Percentiles rank a stretch among this genome's conserved stretches.
Evolutionary conservation across 441 rosid species (phyloP).

Genomic region (Manihot esculenta): DNA sequence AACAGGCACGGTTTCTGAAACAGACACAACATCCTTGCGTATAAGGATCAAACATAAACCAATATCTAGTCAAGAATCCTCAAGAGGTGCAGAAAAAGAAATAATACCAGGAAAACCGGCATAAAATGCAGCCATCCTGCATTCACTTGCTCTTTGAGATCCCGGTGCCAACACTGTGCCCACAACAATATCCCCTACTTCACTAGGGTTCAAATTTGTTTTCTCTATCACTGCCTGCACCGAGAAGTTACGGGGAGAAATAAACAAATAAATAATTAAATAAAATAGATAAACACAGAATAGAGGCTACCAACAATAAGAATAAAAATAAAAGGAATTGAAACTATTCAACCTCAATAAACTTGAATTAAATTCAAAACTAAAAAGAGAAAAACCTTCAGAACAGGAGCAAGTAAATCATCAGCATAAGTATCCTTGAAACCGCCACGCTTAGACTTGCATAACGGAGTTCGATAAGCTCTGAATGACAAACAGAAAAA

Average conservation of each 20-base stretch:
- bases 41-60: too few relatives aligned
- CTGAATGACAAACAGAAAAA: constrained; percentile 34
- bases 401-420: constrained; percentile 90
- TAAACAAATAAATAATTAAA: too few relatives aligned
- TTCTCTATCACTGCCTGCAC: constrained; percentile 84
- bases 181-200: constrained; percentile 95
- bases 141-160: constrained; percentile 88
- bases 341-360: background rate
- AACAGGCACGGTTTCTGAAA: constrained; percentile 77
- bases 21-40: too few relatives aligned
- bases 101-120: constrained; percentile 95
- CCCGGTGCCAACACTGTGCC: constrained; percentile 96
- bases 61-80: background rate
- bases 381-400: constrained; percentile 50
- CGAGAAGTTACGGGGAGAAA: constrained; percentile 1
- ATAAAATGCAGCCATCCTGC: constrained; percentile 97
- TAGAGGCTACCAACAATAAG: background rate
- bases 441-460: constrained; percentile 88
- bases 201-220: constrained; percentile 76
- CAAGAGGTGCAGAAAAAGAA: background rate
- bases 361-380: background rate
- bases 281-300: background rate
- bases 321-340: background rate
- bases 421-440: constrained; percentile 95
- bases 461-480: constrained; percentile 81